Evolutionary conservation across 2,329 filamentous ascomycete species (phyloP), one percentile per base, ranked within the genome.

Genomic region (Fusarium lateritium): DNA sequence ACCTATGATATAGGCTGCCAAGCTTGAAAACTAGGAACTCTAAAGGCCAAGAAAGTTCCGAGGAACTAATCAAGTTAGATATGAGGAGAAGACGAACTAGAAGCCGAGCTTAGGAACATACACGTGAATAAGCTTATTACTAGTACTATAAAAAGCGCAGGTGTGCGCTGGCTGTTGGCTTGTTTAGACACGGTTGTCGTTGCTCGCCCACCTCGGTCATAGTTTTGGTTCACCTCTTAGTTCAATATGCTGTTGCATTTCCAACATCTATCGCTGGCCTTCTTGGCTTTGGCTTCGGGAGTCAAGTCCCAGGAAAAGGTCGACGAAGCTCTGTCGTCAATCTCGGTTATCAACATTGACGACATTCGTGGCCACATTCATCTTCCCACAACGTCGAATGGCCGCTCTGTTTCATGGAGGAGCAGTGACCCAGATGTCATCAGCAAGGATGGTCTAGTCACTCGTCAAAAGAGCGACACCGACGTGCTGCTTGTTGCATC

Each of bases 311-410:
- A 47, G 2, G 31, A 36, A 9, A 39, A 39, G 7, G 42, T 28
- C 31, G 26, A 53, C 4, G 52, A 54, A n/a, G 62, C 56, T 6
- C 47, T 74, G 5, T 51, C 59, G 3, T 51, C 58, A 15, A 43
- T 80, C 9, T 47, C 66, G 2, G 59, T 81, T 3, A 73, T 68
- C 39, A 81, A 82, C 61, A 62, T 81, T 21, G 72, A 77, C 9
- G 76, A 81, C 47, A 75, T 83, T 46, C 75, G 79, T 19, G 79
- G 80, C 24, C 81, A 83, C 57, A 63, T 83, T 21, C 63, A 76
- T 39, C 72, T 83, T 7, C 80, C 81, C 14, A 39, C 55, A 4
- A 65, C 68, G 2, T 69, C 74, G 2, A 74, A 80, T 24, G 76
- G 75, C 1, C 62, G 76, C 5, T 33, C 71, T 4, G 64, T 83